Evolutionary conservation across 1,139 yeast genomes (phyloP), one percentile per base, ranked within the genome.

Genomic region (Debaryomycetaceae sp.): DNA sequence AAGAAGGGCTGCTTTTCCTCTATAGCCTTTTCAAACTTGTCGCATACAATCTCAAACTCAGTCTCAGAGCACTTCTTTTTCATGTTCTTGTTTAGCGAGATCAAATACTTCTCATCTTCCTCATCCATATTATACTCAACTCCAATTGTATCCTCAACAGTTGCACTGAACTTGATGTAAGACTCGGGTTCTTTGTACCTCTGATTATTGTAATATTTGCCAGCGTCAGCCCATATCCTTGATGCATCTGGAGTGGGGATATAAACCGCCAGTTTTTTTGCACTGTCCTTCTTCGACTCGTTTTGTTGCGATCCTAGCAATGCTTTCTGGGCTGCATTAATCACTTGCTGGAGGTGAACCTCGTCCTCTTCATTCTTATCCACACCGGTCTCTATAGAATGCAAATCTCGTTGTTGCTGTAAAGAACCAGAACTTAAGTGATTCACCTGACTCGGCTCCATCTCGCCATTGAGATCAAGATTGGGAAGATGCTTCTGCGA

Each of bases 201-300:
- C 42, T 62, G 63, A 43, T 87, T 87, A 34, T 70, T 68, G 62
- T 93, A 93, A 63, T 79, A 89, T 54, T 83, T 78, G 9, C 71
- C 59, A 37, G 89, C 95, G 33, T 88, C 96, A 3, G 72, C 64
- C 97, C 97, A 90, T 31, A 80, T 71, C 56, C 77, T 76, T 1
- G 96, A 85, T 1, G 99, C 98, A 71, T 90, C 96, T 0, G 99
- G 99, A 0, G 99, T 93, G 1, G 99, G 99, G 56, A 93, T 95
- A 62, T 87, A 93, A 6, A 57, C 47, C 4, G 53, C 42, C 34
- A 52, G 54, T 33, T 56, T 55, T 42, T 78, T 76, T 13, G 73
- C 79, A 47, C 78, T 73, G 11, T 73, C 76, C 47, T 47, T 53
- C 39, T 52, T 49, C 31, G 59, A 50, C 13, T 49, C 53, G 22